A percentile compares a stretch with the other conserved stretches of the same genome.
These are phyloP conservation scores for Ascochyta viciae-villosae DNA, from an alignment of 2,329 filamentous ascomycete genomes.

Conservation along the genomic window DNA sequence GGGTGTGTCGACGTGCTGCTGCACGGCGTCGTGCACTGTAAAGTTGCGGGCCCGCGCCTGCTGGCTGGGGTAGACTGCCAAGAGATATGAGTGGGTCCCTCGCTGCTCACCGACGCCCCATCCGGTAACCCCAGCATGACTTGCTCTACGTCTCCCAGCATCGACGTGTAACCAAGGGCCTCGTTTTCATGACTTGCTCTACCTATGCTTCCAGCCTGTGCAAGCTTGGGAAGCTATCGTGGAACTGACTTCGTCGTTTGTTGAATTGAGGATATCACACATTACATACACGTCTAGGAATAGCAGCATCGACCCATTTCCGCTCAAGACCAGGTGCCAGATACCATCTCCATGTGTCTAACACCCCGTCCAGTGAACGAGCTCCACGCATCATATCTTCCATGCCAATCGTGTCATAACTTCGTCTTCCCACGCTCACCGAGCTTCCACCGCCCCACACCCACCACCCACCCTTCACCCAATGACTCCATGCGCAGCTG, in stretches of 20 bases:
- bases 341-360: constrained; percentile 1
- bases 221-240: background rate
- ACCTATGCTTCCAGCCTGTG: too few species aligned
- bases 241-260: background rate
- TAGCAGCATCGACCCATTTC: background rate
- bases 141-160: background rate
- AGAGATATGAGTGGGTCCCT: background rate
- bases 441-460: background rate
- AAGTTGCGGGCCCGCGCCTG: constrained; percentile 5
- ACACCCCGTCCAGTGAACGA: constrained; percentile 17
- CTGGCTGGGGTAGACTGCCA: constrained; percentile 7
- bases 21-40: constrained; percentile 5
- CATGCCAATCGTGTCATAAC: background rate
- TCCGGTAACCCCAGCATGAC: background rate
- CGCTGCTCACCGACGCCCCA: constrained; percentile 18
- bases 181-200: background rate
- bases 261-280: constrained; percentile 7
- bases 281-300: constrained; percentile 5
- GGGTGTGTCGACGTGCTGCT: background rate
- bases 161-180: background rate
- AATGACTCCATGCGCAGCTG: constrained; percentile 44
- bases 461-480: constrained; percentile 17
- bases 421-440: background rate
- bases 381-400: background rate
- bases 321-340: background rate